Conservation (phyloP, 768 basidiomycete species). For the Coprinopsis sp. region DNA sequence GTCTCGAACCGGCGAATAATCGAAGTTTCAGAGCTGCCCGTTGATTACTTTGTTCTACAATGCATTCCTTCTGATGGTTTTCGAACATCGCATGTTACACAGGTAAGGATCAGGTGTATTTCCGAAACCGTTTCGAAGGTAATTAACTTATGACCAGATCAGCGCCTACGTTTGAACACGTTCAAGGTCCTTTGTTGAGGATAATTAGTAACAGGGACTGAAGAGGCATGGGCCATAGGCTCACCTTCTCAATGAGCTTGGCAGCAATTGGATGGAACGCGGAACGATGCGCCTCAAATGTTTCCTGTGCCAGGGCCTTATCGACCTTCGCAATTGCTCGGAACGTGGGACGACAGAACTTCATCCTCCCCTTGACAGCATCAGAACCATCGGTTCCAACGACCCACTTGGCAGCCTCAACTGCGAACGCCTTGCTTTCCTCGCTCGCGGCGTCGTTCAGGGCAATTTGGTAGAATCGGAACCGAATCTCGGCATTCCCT, state of each 20-base stretch:
- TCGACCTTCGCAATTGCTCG: slow-evolving; percentile 51
- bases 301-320: slow-evolving; percentile 42
- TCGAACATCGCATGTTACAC: too few relatives aligned
- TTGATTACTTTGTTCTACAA: too few relatives aligned
- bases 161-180: too few relatives aligned
- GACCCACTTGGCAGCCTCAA: slow-evolving; percentile 61
- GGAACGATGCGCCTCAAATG: slow-evolving; percentile 43
- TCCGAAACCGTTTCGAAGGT: too few relatives aligned
- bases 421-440: slow-evolving; percentile 48
- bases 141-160: too few relatives aligned
- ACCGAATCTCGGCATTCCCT: slow-evolving; percentile 70
- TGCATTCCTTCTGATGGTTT: too few relatives aligned
- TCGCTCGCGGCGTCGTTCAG: slow-evolving; percentile 44
- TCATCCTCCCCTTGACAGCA: slow-evolving; percentile 75
- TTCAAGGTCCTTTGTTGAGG: too few relatives aligned
- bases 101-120: too few relatives aligned
- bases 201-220: too few relatives aligned
- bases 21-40: too few relatives aligned
- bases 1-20: too few relatives aligned
- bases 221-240: too few relatives aligned
- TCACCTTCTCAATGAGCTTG: slow-evolving; percentile 71
- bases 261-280: slow-evolving; percentile 76
- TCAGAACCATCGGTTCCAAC: slow-evolving; percentile 58
- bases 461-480: slow-evolving; percentile 74
- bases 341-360: slow-evolving; percentile 74